Percentiles rank a stretch among this genome's conserved stretches.
Conservation (phyloP, 345 rosid genomes). For the Cardiospermum halicacabum region DNA sequence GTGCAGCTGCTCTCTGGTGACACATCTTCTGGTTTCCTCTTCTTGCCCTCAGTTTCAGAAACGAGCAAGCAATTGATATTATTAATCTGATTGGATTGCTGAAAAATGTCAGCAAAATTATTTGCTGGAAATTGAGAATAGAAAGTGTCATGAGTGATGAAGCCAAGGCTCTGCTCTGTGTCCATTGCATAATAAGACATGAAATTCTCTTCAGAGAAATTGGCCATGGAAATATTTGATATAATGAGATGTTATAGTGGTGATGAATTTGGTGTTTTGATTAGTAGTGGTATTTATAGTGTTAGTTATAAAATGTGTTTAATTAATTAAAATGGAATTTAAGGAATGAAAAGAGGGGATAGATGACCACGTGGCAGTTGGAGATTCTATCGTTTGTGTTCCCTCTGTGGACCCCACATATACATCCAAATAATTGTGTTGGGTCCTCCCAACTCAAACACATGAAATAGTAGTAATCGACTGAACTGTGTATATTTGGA, state of each 20-base stretch:
- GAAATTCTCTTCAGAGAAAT: constrained; percentile 30
- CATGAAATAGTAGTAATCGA: constrained; percentile 11
- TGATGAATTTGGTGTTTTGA: constrained; percentile 11
- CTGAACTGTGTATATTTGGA: background rate
- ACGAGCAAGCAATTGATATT: constrained; percentile 13
- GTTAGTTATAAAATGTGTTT: background rate
- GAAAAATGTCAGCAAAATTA: constrained; percentile 18
- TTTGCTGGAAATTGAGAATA: constrained; percentile 32
- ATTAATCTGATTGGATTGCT: constrained; percentile 28
- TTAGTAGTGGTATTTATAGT: constrained; percentile 28
- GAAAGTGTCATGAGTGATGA: constrained; percentile 31
- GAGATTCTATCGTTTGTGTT: constrained; percentile 23
- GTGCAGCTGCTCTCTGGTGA: constrained; percentile 32
- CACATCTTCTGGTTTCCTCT: constrained; percentile 32
- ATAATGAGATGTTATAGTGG: constrained; percentile 8
- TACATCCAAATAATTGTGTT: constrained; percentile 26
- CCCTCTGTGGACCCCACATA: constrained; percentile 24
- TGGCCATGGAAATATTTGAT: constrained; percentile 28
- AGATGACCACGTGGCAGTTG: constrained; percentile 28
- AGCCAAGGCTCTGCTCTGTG: constrained; percentile 26
- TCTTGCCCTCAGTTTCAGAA: constrained; percentile 34
- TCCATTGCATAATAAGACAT: constrained; percentile 34
- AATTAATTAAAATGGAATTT: background rate
- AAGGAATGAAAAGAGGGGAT: background rate
- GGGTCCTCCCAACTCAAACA: constrained; percentile 12